Evolutionary conservation across 2,329 filamentous ascomycete species (phyloP), one percentile per base, ranked within the genome.

Genomic region (Ascochyta lentis): DNA sequence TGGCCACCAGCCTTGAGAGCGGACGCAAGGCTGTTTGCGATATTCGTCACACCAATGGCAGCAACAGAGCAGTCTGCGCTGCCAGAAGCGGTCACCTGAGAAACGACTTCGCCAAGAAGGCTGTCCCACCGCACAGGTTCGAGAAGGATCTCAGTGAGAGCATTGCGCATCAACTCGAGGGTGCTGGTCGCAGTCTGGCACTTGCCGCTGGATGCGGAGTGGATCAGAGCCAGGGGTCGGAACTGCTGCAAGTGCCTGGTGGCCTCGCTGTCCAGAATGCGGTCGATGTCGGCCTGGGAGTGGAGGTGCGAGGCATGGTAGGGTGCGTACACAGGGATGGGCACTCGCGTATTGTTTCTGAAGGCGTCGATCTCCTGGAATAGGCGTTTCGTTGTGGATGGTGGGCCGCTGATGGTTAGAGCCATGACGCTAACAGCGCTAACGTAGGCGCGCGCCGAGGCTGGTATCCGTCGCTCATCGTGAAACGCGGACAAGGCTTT

Each of bases 231-330:
- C 5, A 71, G 64, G 16, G 80, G 80, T 49, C 75, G 72, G 67
- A 73, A 77, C 49, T 74, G 73, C 62, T 76, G 69, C 27, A 82
- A 70, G 52, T 78, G 67, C 43, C 77, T 72, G 29, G 71, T 64
- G n/a, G 76, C 70, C 23, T 73, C 63, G 34, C 70, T 72, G 29
- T 71, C 73, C 26, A 86, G 68, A 33, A 86, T 83, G 52, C 79
- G 78, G 38, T 82, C 78, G 44, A 84, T 73, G 51, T 86, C 82
- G 35, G 75, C 75, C 40, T 80, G 66, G 55, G 73, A 76, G 66
- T 83, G 84, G 7, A 87, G 73, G 64, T 86, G 84, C 23, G 77
- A 72, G 6, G 84, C 84, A 71, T 87, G 84, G 65, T 86, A 86
- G 27, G 84, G 83, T 6, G 82, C 84, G 61, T 81, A 84, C 16